Evolutionary conservation across 352 stramenopile species (phyloP), one percentile per base, ranked within the genome.

Genomic region (Phytophthora palmivora): DNA sequence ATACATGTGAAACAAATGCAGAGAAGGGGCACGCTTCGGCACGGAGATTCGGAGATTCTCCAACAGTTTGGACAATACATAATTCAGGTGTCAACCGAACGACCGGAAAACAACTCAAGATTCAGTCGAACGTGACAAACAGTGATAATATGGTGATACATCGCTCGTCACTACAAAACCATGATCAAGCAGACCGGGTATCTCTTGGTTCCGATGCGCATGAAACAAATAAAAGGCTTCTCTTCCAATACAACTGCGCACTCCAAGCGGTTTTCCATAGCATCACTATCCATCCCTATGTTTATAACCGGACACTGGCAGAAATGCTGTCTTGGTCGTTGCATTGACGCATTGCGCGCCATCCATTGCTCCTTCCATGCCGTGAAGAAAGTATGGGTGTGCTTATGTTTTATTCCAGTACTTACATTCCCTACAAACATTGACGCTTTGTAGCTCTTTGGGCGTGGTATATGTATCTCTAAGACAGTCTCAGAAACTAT

Each of bases 21-120:
- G 21, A 54, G 28, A 63, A 56, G 26, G 45, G 12, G 11, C 44
- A 36, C 12, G 3, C 9, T 12, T 26, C 26, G 26, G 44, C 44
- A 3, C 15, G 24, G 33, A 47, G 55, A 56, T 62, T 62, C 46
- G 47, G 34, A 64, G 56, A 64, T 64, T 64, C 56, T 18, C 0
- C 2, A 6, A 19, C 16, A 0, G n/a, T 16, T 28, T 41, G 32
- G 3, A 7, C 30, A 28, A 58, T 64, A 64, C 26, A 58, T 11
- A 64, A 51, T 21, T 12, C 37, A 58, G 28, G 38, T 64, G 39
- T 38, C 19, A 5, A 64, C 19, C n/a, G 37, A 9, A 63, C 46
- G 28, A 58, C 45, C 37, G 15, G 37, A 52, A 52, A 43, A 24
- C 39, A 45, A 14, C 3, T 24, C 37, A 11, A 64, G 56, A 64